Conservation (phyloP, 495 filamentous ascomycete species). For the Penicillium cosmopolitanum region DNA sequence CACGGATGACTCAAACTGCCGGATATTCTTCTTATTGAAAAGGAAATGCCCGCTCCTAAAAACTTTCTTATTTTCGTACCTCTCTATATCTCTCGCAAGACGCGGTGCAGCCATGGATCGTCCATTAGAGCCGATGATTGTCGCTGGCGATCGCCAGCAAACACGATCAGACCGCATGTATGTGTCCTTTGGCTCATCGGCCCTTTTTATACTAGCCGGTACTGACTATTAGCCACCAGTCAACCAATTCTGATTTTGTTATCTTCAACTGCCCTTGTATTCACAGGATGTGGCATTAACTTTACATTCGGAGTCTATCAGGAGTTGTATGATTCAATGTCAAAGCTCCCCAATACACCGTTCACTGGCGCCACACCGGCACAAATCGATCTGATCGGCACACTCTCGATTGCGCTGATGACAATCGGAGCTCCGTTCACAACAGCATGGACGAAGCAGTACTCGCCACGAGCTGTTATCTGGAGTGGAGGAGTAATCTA, state of each 20-base stretch:
- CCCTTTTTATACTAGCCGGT: no score
- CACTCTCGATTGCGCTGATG: slow-evolving; percentile 47
- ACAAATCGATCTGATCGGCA: slow-evolving; percentile 49
- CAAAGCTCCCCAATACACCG: slow-evolving; percentile 29
- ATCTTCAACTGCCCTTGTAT: slow-evolving; percentile 38
- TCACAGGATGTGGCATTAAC: slow-evolving; percentile 47
- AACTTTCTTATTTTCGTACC: background rate
- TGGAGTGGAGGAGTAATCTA: slow-evolving; percentile 36
- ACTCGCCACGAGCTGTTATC: slow-evolving; percentile 35
- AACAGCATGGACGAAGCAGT: slow-evolving; percentile 40
- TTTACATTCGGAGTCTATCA: slow-evolving; percentile 53
- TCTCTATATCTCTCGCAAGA: background rate
- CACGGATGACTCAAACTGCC: slow-evolving; percentile 4
- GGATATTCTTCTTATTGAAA: background rate
- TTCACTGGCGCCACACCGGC: slow-evolving; percentile 45
- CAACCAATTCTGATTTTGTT: slow-evolving; percentile 29
- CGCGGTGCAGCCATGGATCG: slow-evolving; percentile 8
- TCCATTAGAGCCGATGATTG: slow-evolving; percentile 15
- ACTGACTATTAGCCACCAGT: slow-evolving; percentile 8
- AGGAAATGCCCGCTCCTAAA: background rate
- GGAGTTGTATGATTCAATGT: slow-evolving; percentile 47
- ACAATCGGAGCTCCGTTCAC: slow-evolving; percentile 46
- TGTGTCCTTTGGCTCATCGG: background rate
- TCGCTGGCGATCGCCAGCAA: background rate
- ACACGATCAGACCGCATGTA: slow-evolving; percentile 15